Evolutionary conservation across 1,284 basidiomycete genomes (phyloP), one percentile per base, ranked within the genome.

Genomic region (Heterobasidion parviporum): DNA sequence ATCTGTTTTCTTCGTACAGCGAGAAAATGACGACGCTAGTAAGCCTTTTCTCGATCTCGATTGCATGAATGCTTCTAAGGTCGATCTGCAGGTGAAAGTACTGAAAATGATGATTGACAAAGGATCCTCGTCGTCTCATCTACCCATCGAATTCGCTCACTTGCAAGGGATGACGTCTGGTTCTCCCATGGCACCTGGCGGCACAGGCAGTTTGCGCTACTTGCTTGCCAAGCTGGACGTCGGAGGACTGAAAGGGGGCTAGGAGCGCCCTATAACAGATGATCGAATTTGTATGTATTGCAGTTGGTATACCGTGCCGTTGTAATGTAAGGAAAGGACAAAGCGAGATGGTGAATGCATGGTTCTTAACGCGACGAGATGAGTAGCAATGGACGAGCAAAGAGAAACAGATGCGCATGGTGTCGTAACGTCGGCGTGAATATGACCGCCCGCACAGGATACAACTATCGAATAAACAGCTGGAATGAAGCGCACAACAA

Each of bases 11-110:
- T 14, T 75, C 75, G 57, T 92, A 89, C 66, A 69, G 75, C 15
- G 70, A 71, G 51, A 65, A 57, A 63, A 78, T 84, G 71, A 62
- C 67, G 1, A 72, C 73, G 4, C 68, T 91, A 67, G 89, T 89
- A 59, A 64, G 85, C 75, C 15, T 3, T 2, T 9, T 35, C 14
- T 9, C 16, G 26, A 38, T 44, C 33, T 10, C 10, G 38, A n/a
- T n/a, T 4, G 38, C 3, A 6, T 10, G 3, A 7, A 41, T 8
- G 6, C 12, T 41, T n/a, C 38, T 41, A n/a, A 41, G 38, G 18
- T 56, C 44, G 18, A 14, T 3, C 1, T 35, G 36, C 43, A 72
- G 71, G 58, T 70, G 12, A 70, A 65, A 54, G 66, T 67, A n/a
- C 59, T 72, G 32, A 65, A 62, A 34, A 65, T 65, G 26, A 46